Evolutionary conservation across 805 yeast species (phyloP).

Genomic region (Kazachstania bromeliacearum): DNA sequence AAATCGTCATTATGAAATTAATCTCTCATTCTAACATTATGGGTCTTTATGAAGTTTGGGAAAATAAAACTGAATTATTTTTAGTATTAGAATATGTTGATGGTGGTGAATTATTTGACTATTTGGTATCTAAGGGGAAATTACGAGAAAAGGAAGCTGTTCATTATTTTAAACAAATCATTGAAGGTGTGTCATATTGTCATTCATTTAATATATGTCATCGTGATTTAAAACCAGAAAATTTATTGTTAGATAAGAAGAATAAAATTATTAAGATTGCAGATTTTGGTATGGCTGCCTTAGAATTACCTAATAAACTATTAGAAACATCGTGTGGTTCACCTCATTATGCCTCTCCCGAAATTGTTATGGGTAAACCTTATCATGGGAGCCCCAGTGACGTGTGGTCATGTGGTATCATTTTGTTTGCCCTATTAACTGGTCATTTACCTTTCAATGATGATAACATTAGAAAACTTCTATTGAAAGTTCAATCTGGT

Average conservation of each 20-base stretch:
- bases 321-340: constrained; percentile 80
- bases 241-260: constrained; percentile 53
- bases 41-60: constrained; percentile 96
- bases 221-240: constrained; percentile 77
- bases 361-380: constrained; percentile 66
- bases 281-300: constrained; percentile 85
- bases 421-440: constrained; percentile 65
- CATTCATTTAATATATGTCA: constrained; percentile 76
- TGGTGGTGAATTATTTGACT: constrained; percentile 80
- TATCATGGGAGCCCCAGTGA: constrained; percentile 82
- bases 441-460: constrained; percentile 82
- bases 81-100: constrained; percentile 74
- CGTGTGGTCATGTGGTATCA: constrained; percentile 85
- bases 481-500: constrained; percentile 71
- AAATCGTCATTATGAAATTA: constrained; percentile 93
- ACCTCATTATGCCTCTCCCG: constrained; percentile 86
- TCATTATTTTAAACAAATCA: constrained; percentile 65
- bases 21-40: constrained; percentile 89
- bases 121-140: constrained; percentile 59
- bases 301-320: constrained; percentile 60
- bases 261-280: constrained; percentile 66
- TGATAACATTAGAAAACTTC: constrained; percentile 60
- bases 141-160: constrained; percentile 66
- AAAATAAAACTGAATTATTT: constrained; percentile 80
- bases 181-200: constrained; percentile 70